These are phyloP conservation scores for Emmonsiellopsis sp. DNA, from an alignment of 2,329 filamentous ascomycete species.

Conservation along the genomic window DNA sequence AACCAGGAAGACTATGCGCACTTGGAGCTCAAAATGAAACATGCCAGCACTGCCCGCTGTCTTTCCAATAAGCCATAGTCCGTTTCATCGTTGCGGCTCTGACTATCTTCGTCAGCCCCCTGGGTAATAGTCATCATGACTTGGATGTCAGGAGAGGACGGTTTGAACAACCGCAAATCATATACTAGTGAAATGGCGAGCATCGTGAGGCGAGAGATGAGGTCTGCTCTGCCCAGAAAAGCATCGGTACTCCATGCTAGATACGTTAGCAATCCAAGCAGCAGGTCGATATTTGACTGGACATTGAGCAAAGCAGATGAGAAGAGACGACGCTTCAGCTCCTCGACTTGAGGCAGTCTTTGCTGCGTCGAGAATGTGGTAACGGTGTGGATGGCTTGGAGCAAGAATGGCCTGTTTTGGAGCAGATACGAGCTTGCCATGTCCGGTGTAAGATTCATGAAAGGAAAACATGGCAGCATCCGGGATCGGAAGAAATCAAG, in stretches of 20 bases:
- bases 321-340: conserved; percentile 24
- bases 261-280: conserved; percentile 29
- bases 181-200: conserved; percentile 30
- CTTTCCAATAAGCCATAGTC: conserved; percentile 16
- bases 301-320: conserved; percentile 21
- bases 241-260: conserved; percentile 30
- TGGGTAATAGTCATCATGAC: conserved; percentile 24
- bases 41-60: conserved; percentile 22
- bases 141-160: conserved; percentile 21
- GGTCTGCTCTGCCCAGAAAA: conserved; percentile 23
- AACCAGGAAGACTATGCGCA: conserved; percentile 7
- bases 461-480: conserved; percentile 30
- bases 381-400: conserved; percentile 29
- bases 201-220: conserved; percentile 29
- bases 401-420: conserved; percentile 23
- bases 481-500: conserved; percentile 22
- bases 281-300: conserved; percentile 27
- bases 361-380: conserved; percentile 22
- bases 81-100: conserved; percentile 8
- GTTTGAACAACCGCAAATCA: conserved; percentile 28
- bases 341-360: conserved; percentile 18
- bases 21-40: conserved; percentile 25
- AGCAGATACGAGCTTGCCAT: conserved; percentile 24
- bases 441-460: conserved; percentile 22
- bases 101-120: conserved; percentile 14